phyloP scores from a whole-genome alignment of 805 yeast species.

The Citeromyces matritensis region DNA sequence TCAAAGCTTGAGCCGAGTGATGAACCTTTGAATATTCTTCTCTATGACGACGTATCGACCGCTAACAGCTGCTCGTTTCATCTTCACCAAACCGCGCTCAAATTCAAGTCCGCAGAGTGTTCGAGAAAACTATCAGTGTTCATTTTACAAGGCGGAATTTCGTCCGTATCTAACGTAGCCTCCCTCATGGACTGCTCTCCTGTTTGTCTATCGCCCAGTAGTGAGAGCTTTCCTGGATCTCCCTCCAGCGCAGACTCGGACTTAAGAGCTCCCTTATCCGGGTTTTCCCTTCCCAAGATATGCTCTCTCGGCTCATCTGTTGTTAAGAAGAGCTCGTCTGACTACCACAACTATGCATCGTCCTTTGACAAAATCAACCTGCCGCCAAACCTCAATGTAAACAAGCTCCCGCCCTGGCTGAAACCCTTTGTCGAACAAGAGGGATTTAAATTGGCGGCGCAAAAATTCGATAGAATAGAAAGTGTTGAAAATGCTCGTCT shows the following conservation, averaged over 20 bases:
- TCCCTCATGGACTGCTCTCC: slow-evolving; percentile 1
- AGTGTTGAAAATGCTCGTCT: slow-evolving; percentile 20
- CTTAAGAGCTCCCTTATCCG: slow-evolving; percentile 12
- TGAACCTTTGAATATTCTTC: slow-evolving; percentile 9
- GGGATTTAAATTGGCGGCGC: slow-evolving; percentile 12
- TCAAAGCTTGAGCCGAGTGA: slow-evolving; percentile 2
- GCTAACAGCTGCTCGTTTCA: slow-evolving; percentile 10
- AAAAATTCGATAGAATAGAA: slow-evolving; percentile 22
- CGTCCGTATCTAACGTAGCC: neutral
- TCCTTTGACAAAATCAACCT: neutral
- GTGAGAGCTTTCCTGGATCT: slow-evolving; percentile 3
- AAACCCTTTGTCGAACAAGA: slow-evolving; percentile 4
- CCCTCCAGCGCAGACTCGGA: slow-evolving; percentile 1
- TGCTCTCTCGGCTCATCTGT: slow-evolving; percentile 16
- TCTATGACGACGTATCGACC: slow-evolving; percentile 19
- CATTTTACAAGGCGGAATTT: slow-evolving; percentile 3
- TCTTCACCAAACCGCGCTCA: slow-evolving; percentile 13
- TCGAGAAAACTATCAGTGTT: neutral
- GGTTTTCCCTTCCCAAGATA: slow-evolving; percentile 26
- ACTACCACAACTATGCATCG: slow-evolving; percentile 3
- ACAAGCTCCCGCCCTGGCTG: slow-evolving; percentile 5
- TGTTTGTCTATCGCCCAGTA: slow-evolving; percentile 1
- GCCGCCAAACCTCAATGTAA: slow-evolving; percentile 5
- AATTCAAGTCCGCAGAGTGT: slow-evolving; percentile 1
- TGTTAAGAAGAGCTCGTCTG: slow-evolving; percentile 4